Evolutionary conservation across 1,284 basidiomycete genomes (phyloP), one percentile per base, ranked within the genome.

Genomic region (Cutaneotrichosporon sp.): DNA sequence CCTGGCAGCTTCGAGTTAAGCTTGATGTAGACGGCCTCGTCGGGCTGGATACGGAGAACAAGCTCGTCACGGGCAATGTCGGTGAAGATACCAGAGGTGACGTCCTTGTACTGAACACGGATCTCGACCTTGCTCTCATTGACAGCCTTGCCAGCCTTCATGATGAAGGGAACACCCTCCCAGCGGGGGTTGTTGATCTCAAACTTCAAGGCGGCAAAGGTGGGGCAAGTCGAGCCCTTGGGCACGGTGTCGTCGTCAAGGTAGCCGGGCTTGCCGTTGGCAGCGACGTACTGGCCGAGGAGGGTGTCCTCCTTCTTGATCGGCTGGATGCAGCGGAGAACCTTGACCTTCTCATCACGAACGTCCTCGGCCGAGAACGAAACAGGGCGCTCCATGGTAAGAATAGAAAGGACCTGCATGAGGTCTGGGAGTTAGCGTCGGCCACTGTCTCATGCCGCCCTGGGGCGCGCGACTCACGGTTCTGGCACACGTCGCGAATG

Each of bases 331-430:
- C 83, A 82, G 44, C 91, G 86, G 44, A 97, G 81, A 15, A 96
- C 90, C 79, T 97, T 97, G 76, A 96, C 92, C 85, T 97, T 97
- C 77, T 97, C 93, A 71, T 97, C 90, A 61, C 93, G 88, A 66
- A 97, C 90, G 71, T 97, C 92, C 76, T 97, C 91, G 34, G 92
- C 84, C 9, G 88, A 83, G 76, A 97, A 97, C 2, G 92, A 96
- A n/a, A 96, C 90, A 4, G 92, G 93, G 38, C 92, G 84, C 73
- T 97, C 92, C 92, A 97, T 97, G 20, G 92, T 86, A 62, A 97
- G 76, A 62, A 97, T 83, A 60, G 86, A 91, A 58, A 97, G 80
- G 30, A 94, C 90, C 77, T 97, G 92, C 65, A 94, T 76, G 65
- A 97, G 77, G 77, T 97, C 92, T 97, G 63, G 15, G 14, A 23